These are phyloP conservation scores for Zoysia matrella DNA, from an alignment of 202 grass and related monocot genomes.

Conservation along the genomic window DNA sequence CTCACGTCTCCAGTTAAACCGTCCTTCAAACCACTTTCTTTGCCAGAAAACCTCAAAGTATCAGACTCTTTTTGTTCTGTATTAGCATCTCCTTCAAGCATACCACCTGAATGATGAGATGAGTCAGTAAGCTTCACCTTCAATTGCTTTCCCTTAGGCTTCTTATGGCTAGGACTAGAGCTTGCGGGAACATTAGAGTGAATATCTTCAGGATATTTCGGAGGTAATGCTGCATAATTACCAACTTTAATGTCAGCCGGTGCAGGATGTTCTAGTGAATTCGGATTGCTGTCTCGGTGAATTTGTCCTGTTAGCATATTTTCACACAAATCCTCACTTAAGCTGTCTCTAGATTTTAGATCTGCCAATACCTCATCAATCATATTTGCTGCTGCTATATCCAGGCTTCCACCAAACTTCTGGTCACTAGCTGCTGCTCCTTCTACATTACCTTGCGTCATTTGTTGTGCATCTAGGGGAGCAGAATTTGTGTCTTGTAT, in stretches of 20 bases:
- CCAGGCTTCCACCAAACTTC: constrained; percentile 39
- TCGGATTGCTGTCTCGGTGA: constrained; percentile 11
- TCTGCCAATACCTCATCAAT: constrained; percentile 53
- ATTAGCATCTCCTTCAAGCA: no score
- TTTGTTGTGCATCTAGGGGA: constrained; percentile 43
- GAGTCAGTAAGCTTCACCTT: no score
- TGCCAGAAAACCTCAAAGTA: no score
- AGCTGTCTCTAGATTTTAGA: constrained; percentile 41
- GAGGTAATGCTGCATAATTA: constrained; percentile 33
- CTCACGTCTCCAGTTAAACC: no score
- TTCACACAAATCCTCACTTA: constrained; percentile 21
- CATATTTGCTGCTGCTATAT: constrained; percentile 22
- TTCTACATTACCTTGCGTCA: constrained; percentile 17
- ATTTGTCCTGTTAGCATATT: constrained; percentile 29
- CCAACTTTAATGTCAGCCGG: constrained; percentile 21
- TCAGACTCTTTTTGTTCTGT: no score
- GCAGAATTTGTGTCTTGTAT: constrained; percentile 36
- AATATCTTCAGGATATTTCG: constrained; percentile 37
- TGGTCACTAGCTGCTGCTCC: background rate
- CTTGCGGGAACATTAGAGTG: constrained; percentile 28
- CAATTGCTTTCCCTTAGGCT: no score
- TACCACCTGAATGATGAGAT: no score
- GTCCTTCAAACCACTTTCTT: no score
- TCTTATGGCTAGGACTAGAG: no score
- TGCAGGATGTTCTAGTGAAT: constrained; percentile 20